Conservation (phyloP, 2,329 filamentous ascomycete genomes). For the Fusarium xylarioides region DNA sequence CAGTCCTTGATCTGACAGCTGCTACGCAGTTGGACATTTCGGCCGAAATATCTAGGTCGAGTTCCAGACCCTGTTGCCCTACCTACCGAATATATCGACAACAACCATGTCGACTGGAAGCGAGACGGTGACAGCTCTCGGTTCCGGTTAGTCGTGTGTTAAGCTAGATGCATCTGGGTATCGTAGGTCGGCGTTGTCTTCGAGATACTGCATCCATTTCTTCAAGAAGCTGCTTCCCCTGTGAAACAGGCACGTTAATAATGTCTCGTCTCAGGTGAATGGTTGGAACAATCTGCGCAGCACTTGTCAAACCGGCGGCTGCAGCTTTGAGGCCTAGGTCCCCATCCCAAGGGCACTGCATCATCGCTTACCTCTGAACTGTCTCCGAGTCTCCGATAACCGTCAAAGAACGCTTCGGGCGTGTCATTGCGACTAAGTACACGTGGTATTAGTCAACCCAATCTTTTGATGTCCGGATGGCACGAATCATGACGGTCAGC, state of each 20-base stretch:
- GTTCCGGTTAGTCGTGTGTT: conserved; percentile 23
- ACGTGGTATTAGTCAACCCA: conserved; percentile 32
- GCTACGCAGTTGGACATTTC: conserved; percentile 3
- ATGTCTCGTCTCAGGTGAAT: conserved; percentile 34
- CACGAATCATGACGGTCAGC: not conserved
- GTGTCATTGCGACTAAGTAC: conserved; percentile 94
- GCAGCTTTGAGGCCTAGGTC: conserved; percentile 12
- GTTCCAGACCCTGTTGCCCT: not conserved
- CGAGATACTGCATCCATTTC: conserved; percentile 89
- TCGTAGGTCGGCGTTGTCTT: conserved; percentile 88
- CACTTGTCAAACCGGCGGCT: conserved; percentile 21
- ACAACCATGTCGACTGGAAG: not conserved
- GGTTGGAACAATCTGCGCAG: conserved; percentile 32
- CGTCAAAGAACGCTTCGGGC: conserved; percentile 88
- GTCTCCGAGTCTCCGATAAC: conserved; percentile 96
- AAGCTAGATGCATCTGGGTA: conserved; percentile 75
- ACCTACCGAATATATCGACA: not conserved
- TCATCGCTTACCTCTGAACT: conserved; percentile 76
- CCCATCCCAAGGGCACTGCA: conserved; percentile 3
- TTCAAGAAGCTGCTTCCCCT: conserved; percentile 89
- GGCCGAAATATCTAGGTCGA: conserved; percentile 10
- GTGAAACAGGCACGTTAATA: conserved; percentile 31
- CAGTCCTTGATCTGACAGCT: conserved; percentile 3
- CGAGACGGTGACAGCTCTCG: not conserved
- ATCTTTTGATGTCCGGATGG: conserved; percentile 1